phyloP scores from a whole-genome alignment of 371 early-diverging fungal genomes.

The Haplosporangium sp. region DNA sequence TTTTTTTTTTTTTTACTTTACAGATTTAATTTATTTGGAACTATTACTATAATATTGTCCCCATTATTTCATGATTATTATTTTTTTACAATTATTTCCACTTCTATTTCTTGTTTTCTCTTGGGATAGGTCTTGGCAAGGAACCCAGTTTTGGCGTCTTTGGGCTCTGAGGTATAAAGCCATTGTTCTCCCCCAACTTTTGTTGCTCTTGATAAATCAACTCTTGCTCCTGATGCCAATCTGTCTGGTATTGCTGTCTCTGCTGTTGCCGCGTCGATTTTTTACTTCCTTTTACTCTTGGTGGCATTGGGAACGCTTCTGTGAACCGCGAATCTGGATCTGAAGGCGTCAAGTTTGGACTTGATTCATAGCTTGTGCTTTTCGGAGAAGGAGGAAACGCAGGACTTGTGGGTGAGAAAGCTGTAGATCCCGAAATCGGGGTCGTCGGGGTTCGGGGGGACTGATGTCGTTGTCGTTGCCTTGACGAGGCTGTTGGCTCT shows the following conservation, averaged over 20 bases:
- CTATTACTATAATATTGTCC: too few relatives aligned
- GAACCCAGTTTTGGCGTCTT: slow-evolving; percentile 23
- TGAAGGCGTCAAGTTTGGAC: neutral
- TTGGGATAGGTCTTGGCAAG: slow-evolving; percentile 25
- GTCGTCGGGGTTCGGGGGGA: slow-evolving; percentile 1
- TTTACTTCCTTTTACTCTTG: neutral
- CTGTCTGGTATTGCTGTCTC: slow-evolving; percentile 3
- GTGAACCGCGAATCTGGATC: slow-evolving; percentile 1
- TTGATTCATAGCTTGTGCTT: neutral
- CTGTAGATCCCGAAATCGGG: neutral
- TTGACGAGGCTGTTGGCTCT: neutral
- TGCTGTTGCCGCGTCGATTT: neutral
- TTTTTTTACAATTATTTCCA: too few relatives aligned
- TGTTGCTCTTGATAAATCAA: slow-evolving; percentile 14
- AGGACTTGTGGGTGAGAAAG: neutral
- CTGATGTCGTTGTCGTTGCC: neutral
- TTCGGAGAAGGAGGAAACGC: neutral
- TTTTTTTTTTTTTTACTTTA: too few relatives aligned
- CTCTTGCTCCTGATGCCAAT: slow-evolving; percentile 20
- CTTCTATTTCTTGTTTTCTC: neutral
- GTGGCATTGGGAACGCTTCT: slow-evolving; percentile 25
- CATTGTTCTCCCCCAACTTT: neutral
- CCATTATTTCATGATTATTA: too few relatives aligned
- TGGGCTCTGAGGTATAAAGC: slow-evolving; percentile 7
- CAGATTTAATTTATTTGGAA: too few relatives aligned